These are phyloP conservation scores for Trichoderma sp. DNA, from an alignment of 2,329 filamentous ascomycete species.

Conservation along the genomic window DNA sequence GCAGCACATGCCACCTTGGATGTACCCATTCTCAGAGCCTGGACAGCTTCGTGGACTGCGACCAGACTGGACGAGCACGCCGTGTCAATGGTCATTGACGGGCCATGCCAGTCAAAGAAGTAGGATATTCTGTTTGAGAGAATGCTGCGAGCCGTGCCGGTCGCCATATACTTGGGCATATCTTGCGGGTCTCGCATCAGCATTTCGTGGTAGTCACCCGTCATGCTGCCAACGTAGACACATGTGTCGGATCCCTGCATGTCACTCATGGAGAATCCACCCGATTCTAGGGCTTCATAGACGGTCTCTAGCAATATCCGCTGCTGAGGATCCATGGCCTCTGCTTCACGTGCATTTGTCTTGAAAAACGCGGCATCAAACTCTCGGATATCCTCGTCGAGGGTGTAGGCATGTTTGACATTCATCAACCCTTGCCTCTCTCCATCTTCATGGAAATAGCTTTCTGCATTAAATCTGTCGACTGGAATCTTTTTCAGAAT, in stretches of 20 bases:
- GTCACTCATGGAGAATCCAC: slow-evolving; percentile 33
- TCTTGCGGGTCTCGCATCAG: slow-evolving; percentile 20
- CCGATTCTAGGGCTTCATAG: slow-evolving; percentile 41
- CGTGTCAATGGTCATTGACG: slow-evolving; percentile 33
- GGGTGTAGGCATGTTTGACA: slow-evolving; percentile 35
- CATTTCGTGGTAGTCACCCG: slow-evolving; percentile 24
- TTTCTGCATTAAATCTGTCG: slow-evolving; percentile 28
- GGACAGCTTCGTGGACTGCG: slow-evolving; percentile 26
- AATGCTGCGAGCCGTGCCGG: slow-evolving; percentile 35
- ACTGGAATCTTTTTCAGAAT: slow-evolving; percentile 31
- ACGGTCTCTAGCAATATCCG: slow-evolving; percentile 40
- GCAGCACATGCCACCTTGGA: slow-evolving; percentile 34
- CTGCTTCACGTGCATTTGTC: slow-evolving; percentile 40
- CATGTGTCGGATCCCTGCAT: slow-evolving; percentile 25
- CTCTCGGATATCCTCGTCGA: slow-evolving; percentile 36
- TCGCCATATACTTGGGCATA: slow-evolving; percentile 20
- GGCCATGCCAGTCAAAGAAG: slow-evolving; percentile 25
- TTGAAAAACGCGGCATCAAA: slow-evolving; percentile 41
- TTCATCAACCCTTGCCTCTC: slow-evolving; percentile 29
- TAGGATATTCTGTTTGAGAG: slow-evolving; percentile 33
- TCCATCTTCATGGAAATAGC: slow-evolving; percentile 31
- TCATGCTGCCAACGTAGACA: slow-evolving; percentile 31
- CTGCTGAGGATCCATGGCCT: slow-evolving; percentile 44
- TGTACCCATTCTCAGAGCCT: slow-evolving; percentile 34
- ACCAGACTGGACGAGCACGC: slow-evolving; percentile 34